Percentiles rank a stretch among this genome's conserved stretches.
Evolutionary conservation across 768 basidiomycete species (phyloP).

Genomic region (Rhodotorula graminis): DNA sequence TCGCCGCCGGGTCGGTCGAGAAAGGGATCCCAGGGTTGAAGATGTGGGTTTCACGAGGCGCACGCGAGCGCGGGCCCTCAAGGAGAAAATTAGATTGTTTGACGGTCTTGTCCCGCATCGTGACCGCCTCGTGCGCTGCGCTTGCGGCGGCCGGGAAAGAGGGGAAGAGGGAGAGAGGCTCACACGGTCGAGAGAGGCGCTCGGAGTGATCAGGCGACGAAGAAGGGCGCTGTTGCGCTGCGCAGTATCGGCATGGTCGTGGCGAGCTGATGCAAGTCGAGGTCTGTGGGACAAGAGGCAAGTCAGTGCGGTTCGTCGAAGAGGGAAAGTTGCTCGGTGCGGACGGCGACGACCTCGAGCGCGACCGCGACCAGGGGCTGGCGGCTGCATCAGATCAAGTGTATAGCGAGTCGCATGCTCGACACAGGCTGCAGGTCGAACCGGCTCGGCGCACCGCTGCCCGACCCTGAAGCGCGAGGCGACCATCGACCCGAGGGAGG

Average conservation of each 20-base stretch:
- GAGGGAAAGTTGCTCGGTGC: too few species aligned
- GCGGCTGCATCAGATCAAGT: conserved; percentile 10
- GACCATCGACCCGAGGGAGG: not conserved
- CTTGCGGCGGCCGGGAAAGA: too few species aligned
- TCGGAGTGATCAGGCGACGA: too few species aligned
- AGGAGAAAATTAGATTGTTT: conserved; percentile 7
- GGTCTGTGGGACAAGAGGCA: not conserved
- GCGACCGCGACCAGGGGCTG: not conserved
- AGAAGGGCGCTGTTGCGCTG: too few species aligned
- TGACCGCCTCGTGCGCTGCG: too few species aligned
- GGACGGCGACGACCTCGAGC: too few species aligned
- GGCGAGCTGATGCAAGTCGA: too few species aligned
- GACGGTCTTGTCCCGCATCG: not conserved
- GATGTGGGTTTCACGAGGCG: not conserved
- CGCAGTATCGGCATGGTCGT: too few species aligned
- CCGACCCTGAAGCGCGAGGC: not conserved
- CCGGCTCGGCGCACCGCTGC: not conserved
- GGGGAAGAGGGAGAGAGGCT: too few species aligned
- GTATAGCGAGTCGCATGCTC: conserved; percentile 15
- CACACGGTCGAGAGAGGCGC: too few species aligned
- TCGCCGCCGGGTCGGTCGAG: not conserved
- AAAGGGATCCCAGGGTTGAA: conserved; percentile 4
- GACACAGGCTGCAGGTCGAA: not conserved
- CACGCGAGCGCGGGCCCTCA: not conserved
- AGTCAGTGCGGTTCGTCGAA: not conserved